A percentile compares a stretch with the other conserved stretches of the same genome.
Evolutionary conservation across 176 grass and related monocot genomes (phyloP).

Genomic region (Poa annua): DNA sequence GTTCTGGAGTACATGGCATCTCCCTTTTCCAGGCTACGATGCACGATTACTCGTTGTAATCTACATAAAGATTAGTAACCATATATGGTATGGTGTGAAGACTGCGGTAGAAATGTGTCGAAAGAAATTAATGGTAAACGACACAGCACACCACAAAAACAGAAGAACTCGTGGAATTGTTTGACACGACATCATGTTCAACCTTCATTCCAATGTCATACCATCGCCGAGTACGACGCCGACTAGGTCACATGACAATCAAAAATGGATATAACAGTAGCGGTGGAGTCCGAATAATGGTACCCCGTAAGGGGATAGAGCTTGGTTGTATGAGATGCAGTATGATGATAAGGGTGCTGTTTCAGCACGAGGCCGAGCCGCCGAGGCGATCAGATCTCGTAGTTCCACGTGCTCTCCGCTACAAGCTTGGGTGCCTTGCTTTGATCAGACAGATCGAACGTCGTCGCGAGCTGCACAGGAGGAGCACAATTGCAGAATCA

Average conservation of each 20-base stretch:
- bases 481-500: background rate
- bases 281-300: background rate
- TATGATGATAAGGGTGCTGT: conserved; percentile 4
- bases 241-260: background rate
- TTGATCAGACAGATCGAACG: conserved; percentile 70
- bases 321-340: background rate
- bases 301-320: conserved; percentile 22
- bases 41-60: too few relatives aligned
- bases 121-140: too few relatives aligned
- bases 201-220: background rate
- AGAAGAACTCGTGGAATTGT: background rate
- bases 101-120: too few relatives aligned
- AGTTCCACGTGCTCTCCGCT: conserved; percentile 80
- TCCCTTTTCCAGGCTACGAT: too few relatives aligned
- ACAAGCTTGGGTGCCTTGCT: conserved; percentile 54
- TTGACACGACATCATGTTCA: background rate
- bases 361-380: background rate
- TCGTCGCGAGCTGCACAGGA: conserved; percentile 55
- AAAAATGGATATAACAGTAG: conserved; percentile 36
- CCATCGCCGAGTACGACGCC: background rate
- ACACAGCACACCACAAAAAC: too few relatives aligned
- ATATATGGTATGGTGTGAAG: too few relatives aligned
- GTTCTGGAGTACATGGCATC: too few relatives aligned
- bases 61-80: too few relatives aligned
- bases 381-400: conserved; percentile 53